A percentile compares a stretch with the other conserved stretches of the same genome.
Conservation (phyloP, 2,329 filamentous ascomycete genomes). For the Tolypocladium sp. region DNA sequence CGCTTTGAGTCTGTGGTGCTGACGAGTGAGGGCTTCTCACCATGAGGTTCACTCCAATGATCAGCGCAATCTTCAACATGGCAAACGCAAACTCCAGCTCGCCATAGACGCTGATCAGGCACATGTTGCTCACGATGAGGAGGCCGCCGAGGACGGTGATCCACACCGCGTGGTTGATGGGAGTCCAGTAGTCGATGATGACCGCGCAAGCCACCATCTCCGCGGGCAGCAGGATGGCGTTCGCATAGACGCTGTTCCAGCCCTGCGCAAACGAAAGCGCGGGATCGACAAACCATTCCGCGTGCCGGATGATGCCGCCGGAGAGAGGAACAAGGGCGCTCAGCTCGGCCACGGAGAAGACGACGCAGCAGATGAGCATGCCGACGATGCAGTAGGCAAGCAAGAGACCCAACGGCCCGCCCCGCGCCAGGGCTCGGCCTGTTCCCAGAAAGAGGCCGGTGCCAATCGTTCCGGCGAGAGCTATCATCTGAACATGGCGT, state of each 20-base stretch:
- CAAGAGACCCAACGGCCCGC: slow-evolving; percentile 43
- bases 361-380: slow-evolving; percentile 35
- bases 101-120: slow-evolving; percentile 48
- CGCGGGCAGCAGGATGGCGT: slow-evolving; percentile 41
- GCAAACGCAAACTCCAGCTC: slow-evolving; percentile 51
- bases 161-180: slow-evolving; percentile 44
- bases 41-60: slow-evolving; percentile 55
- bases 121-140: slow-evolving; percentile 42
- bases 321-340: slow-evolving; percentile 52
- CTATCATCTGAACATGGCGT: slow-evolving; percentile 42
- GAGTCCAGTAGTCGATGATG: slow-evolving; percentile 34
- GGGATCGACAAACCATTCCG: slow-evolving; percentile 51
- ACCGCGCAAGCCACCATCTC: slow-evolving; percentile 44
- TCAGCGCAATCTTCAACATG: slow-evolving; percentile 48
- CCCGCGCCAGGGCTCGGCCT: slow-evolving; percentile 47
- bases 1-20: too few relatives aligned
- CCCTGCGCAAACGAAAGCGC: slow-evolving; percentile 41
- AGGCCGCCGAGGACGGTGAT: slow-evolving; percentile 45
- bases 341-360: slow-evolving; percentile 51
- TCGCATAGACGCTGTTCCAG: slow-evolving; percentile 42
- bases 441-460: slow-evolving; percentile 65
- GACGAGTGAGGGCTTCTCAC: slow-evolving; percentile 17
- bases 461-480: slow-evolving; percentile 38
- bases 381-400: slow-evolving; percentile 47
- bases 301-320: slow-evolving; percentile 54